Evolutionary conservation across 2,329 filamentous ascomycete species (phyloP).

Genomic region (Chrysoporthe puriensis): DNA sequence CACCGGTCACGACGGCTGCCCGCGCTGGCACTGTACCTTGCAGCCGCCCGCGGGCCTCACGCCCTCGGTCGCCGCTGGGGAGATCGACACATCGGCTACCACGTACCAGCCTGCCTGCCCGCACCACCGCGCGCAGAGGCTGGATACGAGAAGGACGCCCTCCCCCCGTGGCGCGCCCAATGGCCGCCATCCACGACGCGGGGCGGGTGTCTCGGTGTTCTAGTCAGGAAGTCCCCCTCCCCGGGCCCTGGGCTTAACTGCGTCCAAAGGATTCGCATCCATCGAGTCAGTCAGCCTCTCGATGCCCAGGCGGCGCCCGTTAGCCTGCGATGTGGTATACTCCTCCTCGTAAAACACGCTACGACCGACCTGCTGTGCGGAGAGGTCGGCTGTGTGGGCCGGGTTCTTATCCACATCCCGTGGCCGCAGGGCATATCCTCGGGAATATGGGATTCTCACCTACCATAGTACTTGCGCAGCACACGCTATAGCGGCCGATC

Average conservation of each 20-base stretch:
- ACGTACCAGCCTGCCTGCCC: not conserved
- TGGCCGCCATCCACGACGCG: not conserved
- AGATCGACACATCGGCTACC: not conserved
- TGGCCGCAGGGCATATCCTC: not conserved
- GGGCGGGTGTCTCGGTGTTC: conserved; percentile 2
- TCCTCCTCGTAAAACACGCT: conserved; percentile 13
- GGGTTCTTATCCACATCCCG: not conserved
- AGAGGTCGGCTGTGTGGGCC: conserved; percentile 5
- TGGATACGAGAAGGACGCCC: not conserved
- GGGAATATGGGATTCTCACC: not conserved
- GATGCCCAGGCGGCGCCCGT: conserved; percentile 1
- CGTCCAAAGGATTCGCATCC: not conserved
- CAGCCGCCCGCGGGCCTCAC: not conserved
- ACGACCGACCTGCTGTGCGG: conserved; percentile 4
- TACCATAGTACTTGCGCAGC: no score
- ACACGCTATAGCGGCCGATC: not conserved
- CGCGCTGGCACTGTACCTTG: not conserved
- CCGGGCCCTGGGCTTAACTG: not conserved
- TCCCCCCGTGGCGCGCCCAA: not conserved
- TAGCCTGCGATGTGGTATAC: not conserved
- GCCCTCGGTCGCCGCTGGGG: not conserved
- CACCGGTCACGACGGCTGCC: not conserved
- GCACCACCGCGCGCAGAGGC: not conserved
- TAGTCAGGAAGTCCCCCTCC: not conserved
- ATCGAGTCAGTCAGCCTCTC: not conserved